Evolutionary conservation across 176 grass and related monocot genomes (phyloP).

Genomic region (Ensete ventricosum): DNA sequence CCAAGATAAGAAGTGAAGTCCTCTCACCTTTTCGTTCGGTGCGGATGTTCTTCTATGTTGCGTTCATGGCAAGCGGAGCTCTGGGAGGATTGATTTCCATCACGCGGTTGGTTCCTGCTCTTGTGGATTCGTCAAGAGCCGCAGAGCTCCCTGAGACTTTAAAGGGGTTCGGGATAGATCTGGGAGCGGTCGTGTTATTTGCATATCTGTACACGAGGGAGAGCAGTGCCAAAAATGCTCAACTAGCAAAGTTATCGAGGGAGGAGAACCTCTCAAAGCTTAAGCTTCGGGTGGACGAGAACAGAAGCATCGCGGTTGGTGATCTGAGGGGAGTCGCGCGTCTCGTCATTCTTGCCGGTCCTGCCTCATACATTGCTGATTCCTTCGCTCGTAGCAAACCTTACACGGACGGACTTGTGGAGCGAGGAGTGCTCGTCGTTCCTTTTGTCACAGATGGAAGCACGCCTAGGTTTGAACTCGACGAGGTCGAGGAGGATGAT

Average conservation of each 20-base stretch:
- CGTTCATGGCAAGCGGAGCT: conserved; percentile 66
- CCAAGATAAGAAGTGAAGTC: conserved; percentile 86
- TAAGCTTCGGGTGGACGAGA: conserved; percentile 43
- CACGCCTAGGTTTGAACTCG: conserved; percentile 34
- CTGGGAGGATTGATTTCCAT: conserved; percentile 67
- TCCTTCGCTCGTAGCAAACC: conserved; percentile 67
- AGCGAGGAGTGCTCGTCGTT: conserved; percentile 69
- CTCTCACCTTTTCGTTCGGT: conserved; percentile 69
- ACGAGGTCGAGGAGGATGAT: conserved; percentile 1
- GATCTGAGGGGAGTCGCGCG: conserved; percentile 67
- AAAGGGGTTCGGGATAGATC: conserved; percentile 75
- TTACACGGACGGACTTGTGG: conserved; percentile 45
- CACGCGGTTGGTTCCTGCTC: conserved; percentile 47
- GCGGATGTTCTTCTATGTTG: conserved; percentile 97
- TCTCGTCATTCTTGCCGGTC: conserved; percentile 75
- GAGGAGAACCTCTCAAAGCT: conserved; percentile 79
- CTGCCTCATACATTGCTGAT: conserved; percentile 52
- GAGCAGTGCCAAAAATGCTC: conserved; percentile 59
- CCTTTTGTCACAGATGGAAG: conserved; percentile 63
- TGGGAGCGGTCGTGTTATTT: conserved; percentile 55
- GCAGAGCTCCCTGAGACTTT: conserved; percentile 31
- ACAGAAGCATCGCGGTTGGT: conserved; percentile 37
- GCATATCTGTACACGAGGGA: conserved; percentile 82
- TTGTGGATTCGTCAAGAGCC: conserved; percentile 35
- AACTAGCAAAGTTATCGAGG: conserved; percentile 67